phyloP scores from a whole-genome alignment of 768 basidiomycete species.

The Leccinellum rugosiceps region DNA sequence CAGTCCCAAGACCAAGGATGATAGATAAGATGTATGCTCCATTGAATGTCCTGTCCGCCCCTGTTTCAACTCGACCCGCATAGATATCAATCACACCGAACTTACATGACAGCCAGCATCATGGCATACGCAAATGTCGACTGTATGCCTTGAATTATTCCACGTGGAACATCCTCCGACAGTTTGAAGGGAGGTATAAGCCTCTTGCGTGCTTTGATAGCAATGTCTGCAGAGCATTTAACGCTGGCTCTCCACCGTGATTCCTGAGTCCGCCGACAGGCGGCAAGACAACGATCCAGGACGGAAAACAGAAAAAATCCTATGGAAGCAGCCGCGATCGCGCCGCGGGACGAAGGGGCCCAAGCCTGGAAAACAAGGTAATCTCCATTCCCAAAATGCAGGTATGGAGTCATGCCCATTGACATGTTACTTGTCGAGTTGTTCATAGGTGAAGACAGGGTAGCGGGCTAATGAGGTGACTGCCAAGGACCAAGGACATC shows the following conservation, averaged over 20 bases:
- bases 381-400: constrained; percentile 69
- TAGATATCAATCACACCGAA: neutral
- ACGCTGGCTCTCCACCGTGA: constrained; percentile 62
- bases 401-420: constrained; percentile 57
- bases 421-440: constrained; percentile 12
- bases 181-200: constrained; percentile 59
- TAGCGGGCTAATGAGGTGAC: neutral
- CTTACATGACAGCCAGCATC: constrained; percentile 83
- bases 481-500: neutral
- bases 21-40: constrained; percentile 74
- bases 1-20: constrained; percentile 65
- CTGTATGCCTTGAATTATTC: constrained; percentile 61
- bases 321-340: constrained; percentile 73
- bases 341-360: constrained; percentile 64
- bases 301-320: constrained; percentile 65
- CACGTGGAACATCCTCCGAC: constrained; percentile 68
- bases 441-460: neutral
- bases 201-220: constrained; percentile 16
- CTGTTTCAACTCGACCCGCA: constrained; percentile 5
- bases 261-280: constrained; percentile 51
- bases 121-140: constrained; percentile 61
- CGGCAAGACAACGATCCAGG: constrained; percentile 67
- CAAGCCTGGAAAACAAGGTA: constrained; percentile 64
- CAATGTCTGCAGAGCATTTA: neutral
- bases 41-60: constrained; percentile 70